phyloP scores from a whole-genome alignment of 169 alveolate genomes.

The Cyclospora cayetanensis region DNA sequence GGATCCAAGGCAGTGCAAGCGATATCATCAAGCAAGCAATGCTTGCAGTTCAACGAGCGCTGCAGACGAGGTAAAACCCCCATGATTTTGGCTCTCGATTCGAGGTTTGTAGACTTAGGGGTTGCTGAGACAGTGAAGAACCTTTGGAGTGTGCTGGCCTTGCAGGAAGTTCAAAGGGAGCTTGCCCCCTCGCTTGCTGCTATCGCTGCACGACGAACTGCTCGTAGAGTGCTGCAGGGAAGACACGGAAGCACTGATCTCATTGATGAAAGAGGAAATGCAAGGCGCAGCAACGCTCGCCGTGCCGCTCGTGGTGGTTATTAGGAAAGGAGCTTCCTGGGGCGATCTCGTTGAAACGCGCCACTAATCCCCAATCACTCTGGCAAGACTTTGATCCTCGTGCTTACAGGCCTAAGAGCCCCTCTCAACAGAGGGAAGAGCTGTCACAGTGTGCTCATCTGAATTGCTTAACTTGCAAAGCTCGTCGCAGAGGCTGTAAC shows the following conservation, averaged over 20 bases:
- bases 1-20: constrained; percentile 71
- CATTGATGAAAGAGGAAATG: background rate
- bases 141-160: background rate
- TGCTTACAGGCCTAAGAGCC: too few species aligned
- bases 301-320: constrained; percentile 46
- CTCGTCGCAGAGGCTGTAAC: too few species aligned
- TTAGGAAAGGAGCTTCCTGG: constrained; percentile 31
- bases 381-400: too few species aligned
- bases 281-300: background rate
- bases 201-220: constrained; percentile 72
- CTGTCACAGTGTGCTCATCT: too few species aligned
- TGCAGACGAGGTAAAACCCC: background rate
- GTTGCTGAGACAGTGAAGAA: background rate
- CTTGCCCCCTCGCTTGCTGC: constrained; percentile 50
- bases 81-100: background rate
- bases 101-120: background rate
- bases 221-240: constrained; percentile 23
- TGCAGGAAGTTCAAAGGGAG: background rate
- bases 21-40: constrained; percentile 65
- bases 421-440: too few species aligned
- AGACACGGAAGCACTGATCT: background rate
- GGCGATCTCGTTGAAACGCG: background rate
- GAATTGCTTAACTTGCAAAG: too few species aligned
- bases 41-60: constrained; percentile 55
- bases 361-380: background rate